phyloP scores from a whole-genome alignment of 805 yeast genomes.

The Saturnispora diversa region DNA sequence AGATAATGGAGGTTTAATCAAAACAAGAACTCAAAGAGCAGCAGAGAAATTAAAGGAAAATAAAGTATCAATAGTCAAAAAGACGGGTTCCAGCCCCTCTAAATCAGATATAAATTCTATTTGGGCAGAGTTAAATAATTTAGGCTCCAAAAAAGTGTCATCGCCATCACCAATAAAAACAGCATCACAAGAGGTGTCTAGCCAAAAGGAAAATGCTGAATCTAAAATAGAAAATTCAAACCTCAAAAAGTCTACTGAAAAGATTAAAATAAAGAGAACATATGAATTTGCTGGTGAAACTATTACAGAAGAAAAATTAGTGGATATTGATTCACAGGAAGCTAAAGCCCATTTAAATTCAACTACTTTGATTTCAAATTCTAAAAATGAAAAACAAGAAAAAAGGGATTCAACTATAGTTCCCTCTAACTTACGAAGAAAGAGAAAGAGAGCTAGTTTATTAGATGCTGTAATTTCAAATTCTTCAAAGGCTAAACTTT shows the following conservation, averaged over 20 bases:
- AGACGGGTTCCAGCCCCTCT: background rate
- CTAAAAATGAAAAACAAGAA: constrained; percentile 1
- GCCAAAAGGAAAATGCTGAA: background rate
- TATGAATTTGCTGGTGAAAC: constrained; percentile 88
- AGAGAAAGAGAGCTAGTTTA: constrained; percentile 65
- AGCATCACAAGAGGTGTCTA: background rate
- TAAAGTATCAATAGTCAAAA: background rate
- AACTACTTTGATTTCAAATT: constrained; percentile 23
- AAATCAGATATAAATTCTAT: constrained; percentile 40
- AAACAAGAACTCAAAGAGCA: constrained; percentile 15
- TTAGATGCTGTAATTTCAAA: constrained; percentile 67
- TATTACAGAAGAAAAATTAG: constrained; percentile 69
- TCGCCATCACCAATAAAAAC: background rate
- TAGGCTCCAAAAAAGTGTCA: constrained; percentile 3
- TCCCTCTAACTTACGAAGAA: constrained; percentile 20
- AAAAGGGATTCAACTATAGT: background rate
- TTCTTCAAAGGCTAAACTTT: constrained; percentile 66
- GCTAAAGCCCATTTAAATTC: constrained; percentile 73
- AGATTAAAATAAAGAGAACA: constrained; percentile 63
- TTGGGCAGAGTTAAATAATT: constrained; percentile 45
- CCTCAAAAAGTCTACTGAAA: constrained; percentile 27
- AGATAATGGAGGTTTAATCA: constrained; percentile 16
- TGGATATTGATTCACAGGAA: constrained; percentile 71
- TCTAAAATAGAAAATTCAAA: background rate
- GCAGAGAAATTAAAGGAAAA: constrained; percentile 5